Conservation (phyloP, 306 rosid genomes). For the Trifolium subterraneum region DNA sequence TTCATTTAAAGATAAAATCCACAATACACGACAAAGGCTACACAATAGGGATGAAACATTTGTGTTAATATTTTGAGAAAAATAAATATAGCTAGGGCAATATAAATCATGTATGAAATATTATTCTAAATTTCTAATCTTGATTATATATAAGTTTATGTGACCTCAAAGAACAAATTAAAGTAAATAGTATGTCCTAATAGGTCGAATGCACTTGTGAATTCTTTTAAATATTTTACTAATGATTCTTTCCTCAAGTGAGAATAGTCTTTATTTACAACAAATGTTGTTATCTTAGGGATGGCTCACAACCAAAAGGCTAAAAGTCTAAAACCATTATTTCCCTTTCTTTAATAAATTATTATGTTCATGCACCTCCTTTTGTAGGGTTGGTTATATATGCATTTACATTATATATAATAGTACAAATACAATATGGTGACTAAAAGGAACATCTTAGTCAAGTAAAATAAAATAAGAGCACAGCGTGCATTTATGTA, state of each 20-base stretch:
- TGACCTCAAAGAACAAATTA: neutral
- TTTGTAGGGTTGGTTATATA: constrained; percentile 13
- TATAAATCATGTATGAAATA: neutral
- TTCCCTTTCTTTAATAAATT: neutral
- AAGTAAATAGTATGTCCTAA: neutral
- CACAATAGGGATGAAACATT: neutral
- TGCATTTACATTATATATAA: neutral
- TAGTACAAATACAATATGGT: constrained; percentile 32
- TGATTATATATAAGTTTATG: neutral
- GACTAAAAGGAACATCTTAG: neutral
- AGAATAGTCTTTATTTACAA: constrained; percentile 30
- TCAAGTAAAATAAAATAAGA: constrained; percentile 23
- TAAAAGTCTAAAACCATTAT: constrained; percentile 31
- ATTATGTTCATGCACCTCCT: constrained; percentile 21
- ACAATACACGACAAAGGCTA: neutral
- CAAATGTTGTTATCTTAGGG: constrained; percentile 11
- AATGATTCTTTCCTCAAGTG: constrained; percentile 14
- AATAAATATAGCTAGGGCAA: neutral
- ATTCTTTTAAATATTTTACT: constrained; percentile 3
- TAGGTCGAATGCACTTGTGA: neutral
- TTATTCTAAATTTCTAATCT: too few species aligned
- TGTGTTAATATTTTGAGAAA: neutral
- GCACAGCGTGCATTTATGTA: constrained; percentile 54
- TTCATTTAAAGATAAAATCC: neutral
- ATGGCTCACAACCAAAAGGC: constrained; percentile 26